phyloP scores from a whole-genome alignment of 257 asterid genomes.

The Orobanche coerulescens region DNA sequence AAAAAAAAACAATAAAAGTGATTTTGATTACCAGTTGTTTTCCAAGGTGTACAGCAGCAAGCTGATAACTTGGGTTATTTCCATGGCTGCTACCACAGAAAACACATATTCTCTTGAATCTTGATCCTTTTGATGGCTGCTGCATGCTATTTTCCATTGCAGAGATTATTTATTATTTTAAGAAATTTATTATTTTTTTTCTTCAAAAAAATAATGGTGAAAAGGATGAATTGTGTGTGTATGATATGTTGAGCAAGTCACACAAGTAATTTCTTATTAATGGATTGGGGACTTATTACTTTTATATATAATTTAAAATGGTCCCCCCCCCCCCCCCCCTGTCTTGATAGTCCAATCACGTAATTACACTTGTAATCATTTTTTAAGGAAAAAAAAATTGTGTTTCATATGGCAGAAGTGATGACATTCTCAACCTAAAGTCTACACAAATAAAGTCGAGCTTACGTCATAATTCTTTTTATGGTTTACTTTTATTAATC shows the following conservation, averaged over 20 bases:
- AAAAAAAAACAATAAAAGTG: not conserved
- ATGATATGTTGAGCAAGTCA: not conserved
- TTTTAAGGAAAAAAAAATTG: no score
- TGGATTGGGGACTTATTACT: not conserved
- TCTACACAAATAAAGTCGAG: constrained; percentile 14
- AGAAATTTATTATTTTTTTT: not conserved
- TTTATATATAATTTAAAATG: not conserved
- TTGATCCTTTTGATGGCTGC: constrained; percentile 34
- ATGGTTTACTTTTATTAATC: constrained; percentile 2
- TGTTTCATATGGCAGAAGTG: not conserved
- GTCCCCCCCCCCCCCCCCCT: no score
- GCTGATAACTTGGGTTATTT: constrained; percentile 64
- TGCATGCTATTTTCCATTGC: constrained; percentile 45
- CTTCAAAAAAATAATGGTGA: not conserved
- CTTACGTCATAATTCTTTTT: constrained; percentile 15
- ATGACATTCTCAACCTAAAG: constrained; percentile 66
- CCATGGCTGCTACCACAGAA: constrained; percentile 89
- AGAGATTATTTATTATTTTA: not conserved
- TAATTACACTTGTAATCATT: no score
- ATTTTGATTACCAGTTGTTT: constrained; percentile 44
- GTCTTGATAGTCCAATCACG: no score
- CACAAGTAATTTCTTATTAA: not conserved
- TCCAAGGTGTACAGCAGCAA: constrained; percentile 72
- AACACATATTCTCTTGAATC: constrained; percentile 73
- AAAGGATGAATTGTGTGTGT: not conserved